Base-by-base conservation (phyloP, 208 protist genomes). In the Porcisia deanei region DNA sequence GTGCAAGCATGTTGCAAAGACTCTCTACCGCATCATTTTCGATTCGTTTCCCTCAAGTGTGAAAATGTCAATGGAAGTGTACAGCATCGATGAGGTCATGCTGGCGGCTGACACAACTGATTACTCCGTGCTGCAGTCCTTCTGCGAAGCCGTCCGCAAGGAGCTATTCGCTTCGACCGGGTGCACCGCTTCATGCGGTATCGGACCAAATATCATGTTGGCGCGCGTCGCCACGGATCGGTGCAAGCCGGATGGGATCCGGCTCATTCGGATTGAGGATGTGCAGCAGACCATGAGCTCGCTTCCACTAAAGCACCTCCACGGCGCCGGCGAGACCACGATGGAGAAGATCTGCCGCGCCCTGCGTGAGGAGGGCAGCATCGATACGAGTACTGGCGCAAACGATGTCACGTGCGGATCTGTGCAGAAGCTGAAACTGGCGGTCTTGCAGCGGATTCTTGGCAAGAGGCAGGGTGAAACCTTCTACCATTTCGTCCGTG, bases 31-130 rank as follows among this genome's bases (percentile, higher is more conserved):
- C 53, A 85, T 95, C 52, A 22, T 97, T 39, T 94, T 96, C 69
- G 85, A 89, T n/a, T 78, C 77, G 9, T 94, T 89, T 71, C 86
- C 85, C 1, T 22, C 61, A 53, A 30, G 57, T 14, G 73, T 89
- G 39, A 83, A 80, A 41, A 95, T 97, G 77, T 84, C 91, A 49
- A 16, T 97, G 67, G 90, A 96, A 75, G 91, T 97, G 53, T 95
- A 93, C 79, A 96, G 91, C 72, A 91, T 97, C 43, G 93, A 97
- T 75, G 93, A 97, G 81, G 91, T 95, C 9, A 88, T 97, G 85
- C 81, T 97, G 64, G 93, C 93, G 1, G 83, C 88, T 47, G 91
- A 97, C 78, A 92, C 83, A 6, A 75, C 73, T 18, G 87, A 96
- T 68, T 87, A 85, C 73, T 82, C 81, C 6, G 49, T 63, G 1